Evolutionary conservation across 768 basidiomycete species (phyloP).

Genomic region (Calocera viscosa): DNA sequence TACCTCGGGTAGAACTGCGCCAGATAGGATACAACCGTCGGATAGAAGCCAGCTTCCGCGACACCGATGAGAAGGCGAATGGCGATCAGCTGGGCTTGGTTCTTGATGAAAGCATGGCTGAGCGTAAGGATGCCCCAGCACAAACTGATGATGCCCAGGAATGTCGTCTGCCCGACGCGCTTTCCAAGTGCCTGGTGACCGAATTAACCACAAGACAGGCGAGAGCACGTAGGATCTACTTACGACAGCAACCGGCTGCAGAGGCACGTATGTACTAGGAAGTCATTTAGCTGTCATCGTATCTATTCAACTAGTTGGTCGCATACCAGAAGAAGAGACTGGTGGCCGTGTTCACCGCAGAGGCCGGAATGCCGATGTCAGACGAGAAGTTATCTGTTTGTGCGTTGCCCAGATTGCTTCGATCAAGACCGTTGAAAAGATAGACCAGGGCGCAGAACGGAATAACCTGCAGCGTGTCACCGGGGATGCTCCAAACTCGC

Average conservation of each 20-base stretch:
- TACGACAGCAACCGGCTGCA: background rate
- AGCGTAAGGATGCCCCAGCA: background rate
- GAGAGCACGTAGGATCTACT: background rate
- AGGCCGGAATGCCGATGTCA: constrained; percentile 15
- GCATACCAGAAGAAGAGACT: constrained; percentile 13
- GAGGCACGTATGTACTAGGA: constrained; percentile 10
- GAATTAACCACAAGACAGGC: background rate
- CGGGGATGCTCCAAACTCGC: background rate
- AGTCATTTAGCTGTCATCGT: background rate
- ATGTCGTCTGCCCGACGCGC: background rate
- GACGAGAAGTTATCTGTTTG: constrained; percentile 14
- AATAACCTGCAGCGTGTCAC: background rate
- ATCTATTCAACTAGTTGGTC: background rate
- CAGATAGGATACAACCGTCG: background rate
- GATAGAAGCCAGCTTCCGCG: background rate
- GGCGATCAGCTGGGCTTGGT: background rate
- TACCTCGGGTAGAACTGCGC: background rate
- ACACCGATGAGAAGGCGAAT: background rate
- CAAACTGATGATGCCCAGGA: background rate
- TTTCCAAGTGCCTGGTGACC: background rate
- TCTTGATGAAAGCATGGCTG: background rate
- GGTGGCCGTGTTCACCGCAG: constrained; percentile 14
- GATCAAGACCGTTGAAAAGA: constrained; percentile 15
- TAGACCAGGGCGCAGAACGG: constrained; percentile 14
- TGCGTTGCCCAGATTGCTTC: constrained; percentile 16